Evolutionary conservation across 805 yeast species (phyloP), one percentile per base, ranked within the genome.

Genomic region (Kluyveromyces aestuarii): DNA sequence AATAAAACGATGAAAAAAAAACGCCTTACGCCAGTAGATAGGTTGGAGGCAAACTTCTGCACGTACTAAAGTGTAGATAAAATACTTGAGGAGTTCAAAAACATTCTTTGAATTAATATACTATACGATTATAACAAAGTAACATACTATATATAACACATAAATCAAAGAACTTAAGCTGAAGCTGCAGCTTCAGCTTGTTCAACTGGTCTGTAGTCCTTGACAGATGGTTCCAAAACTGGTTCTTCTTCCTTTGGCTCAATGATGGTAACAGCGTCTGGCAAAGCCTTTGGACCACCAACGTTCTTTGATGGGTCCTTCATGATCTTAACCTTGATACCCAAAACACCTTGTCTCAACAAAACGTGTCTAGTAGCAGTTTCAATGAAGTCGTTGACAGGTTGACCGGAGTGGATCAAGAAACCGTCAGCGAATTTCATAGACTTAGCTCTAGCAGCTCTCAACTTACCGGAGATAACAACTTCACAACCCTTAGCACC

Each of bases 401-500:
- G 99, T 82, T 93, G 99, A 87, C 99, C 99, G 70, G 97, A 89
- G 93, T 93, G 99, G 83, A 93, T 93, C 93, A 93, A 87, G 96
- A 93, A 93, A 82, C 99, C 99, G 74, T 91, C 98, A 73, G 93
- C 85, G 84, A 91, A 93, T 80, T 93, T 93, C 96, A 93, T 95
- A 70, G 97, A 84, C 87, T 93, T 93, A 70, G 99, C 99, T 83
- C 99, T 89, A 70, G 98, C 99, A 77, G 96, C 99, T 81, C 97
- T 88, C 75, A 95, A 85, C 81, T 93, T 93, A 84, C 99, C 99
- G 66, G 97, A 89, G 72, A 93, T 87, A 68, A 93, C 98, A 75
- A 93, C 99, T 82, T 93, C 99, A 72, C 95, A 96, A 90, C 99
- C 99, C 87, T 93, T 93, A 73, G 99, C 99, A 78, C 99, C 99